These are phyloP conservation scores for Fusarium falciforme DNA, from an alignment of 2,329 filamentous ascomycete genomes.

Conservation along the genomic window DNA sequence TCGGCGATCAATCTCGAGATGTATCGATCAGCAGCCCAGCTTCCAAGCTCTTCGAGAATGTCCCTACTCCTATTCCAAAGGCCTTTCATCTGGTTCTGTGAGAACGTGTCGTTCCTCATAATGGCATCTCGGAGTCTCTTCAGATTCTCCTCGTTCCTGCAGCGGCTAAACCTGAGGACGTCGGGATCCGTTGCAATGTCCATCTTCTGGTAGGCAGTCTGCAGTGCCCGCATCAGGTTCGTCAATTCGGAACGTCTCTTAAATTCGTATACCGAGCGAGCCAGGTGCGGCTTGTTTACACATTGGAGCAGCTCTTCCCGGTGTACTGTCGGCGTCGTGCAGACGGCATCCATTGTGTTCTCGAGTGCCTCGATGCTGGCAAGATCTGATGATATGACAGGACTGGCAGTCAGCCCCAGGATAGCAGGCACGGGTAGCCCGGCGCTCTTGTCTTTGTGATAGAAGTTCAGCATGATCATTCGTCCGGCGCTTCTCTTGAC, in stretches of 20 bases:
- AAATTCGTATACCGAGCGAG: slow-evolving; percentile 47
- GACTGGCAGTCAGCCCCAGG: slow-evolving; percentile 84
- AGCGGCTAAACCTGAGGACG: slow-evolving; percentile 58
- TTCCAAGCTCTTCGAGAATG: slow-evolving; percentile 69
- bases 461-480: slow-evolving; percentile 79
- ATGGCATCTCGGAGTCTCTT: slow-evolving; percentile 53
- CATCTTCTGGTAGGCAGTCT: slow-evolving; percentile 54
- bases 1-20: slow-evolving; percentile 61
- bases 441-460: slow-evolving; percentile 61
- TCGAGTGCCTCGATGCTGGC: slow-evolving; percentile 73
- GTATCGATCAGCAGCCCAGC: slow-evolving; percentile 77
- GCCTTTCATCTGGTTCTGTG: slow-evolving; percentile 65
- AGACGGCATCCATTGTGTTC: slow-evolving; percentile 74
- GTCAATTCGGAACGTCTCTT: slow-evolving; percentile 36
- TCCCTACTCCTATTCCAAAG: slow-evolving; percentile 63
- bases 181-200: slow-evolving; percentile 72
- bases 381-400: slow-evolving; percentile 70
- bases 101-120: slow-evolving; percentile 61
- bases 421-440: slow-evolving; percentile 69
- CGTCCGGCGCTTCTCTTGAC: slow-evolving; percentile 71
- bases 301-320: slow-evolving; percentile 75
- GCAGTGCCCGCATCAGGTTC: slow-evolving; percentile 57
- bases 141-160: slow-evolving; percentile 55
- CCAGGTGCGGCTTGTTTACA: slow-evolving; percentile 74
- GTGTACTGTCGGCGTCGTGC: slow-evolving; percentile 75